Evolutionary conservation across 2,329 filamentous ascomycete genomes (phyloP), one percentile per base, ranked within the genome.

Genomic region (Sclerotinia minor): DNA sequence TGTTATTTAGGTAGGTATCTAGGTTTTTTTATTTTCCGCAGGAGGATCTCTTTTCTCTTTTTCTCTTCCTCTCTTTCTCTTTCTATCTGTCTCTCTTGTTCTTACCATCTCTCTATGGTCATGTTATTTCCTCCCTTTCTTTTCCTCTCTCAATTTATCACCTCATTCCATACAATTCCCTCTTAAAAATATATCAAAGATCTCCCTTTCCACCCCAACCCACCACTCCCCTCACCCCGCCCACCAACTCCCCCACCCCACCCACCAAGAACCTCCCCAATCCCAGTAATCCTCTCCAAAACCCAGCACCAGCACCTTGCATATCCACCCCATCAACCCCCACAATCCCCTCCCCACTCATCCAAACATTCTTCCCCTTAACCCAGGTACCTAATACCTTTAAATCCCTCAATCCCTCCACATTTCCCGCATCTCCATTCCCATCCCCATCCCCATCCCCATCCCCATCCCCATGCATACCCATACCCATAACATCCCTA

Each of bases 331-430:
- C 9, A 63, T 63, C 59, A 13, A 63, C 8, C 9, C 55, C 61
- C 61, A 53, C 17, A 8, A 57, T 41, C 21, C 1, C 9, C 15
- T 21, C 58, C n/a, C 35, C 41, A 9, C n/a, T 44, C 29, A 13
- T 24, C 65, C 55, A 73, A 26, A 74, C 72, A 50, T 67, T 72
- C 53, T 47, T 69, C n/a, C 89, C 89, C 3, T 80, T 87, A 47
- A 91, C 83, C 89, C 89, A 92, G 0, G 89, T 91, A 79, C 91
- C 88, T 69, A 79, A 81, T 1, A 91, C 87, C 60, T 77, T 81
- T 9, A 89, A 73, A 5, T 78, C 78, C 32, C 85, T 82, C 65
- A 91, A 72, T 17, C 80, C 80, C 68, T 88, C 86, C 35, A 35
- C 35, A 1, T 35, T 35, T 7, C 29, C 29, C 6, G 3, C 29